Percentiles rank a stretch among this genome's conserved stretches.
These are phyloP conservation scores for Thalassiosira exigua DNA, from an alignment of 352 stramenopile species.

Conservation along the genomic window DNA sequence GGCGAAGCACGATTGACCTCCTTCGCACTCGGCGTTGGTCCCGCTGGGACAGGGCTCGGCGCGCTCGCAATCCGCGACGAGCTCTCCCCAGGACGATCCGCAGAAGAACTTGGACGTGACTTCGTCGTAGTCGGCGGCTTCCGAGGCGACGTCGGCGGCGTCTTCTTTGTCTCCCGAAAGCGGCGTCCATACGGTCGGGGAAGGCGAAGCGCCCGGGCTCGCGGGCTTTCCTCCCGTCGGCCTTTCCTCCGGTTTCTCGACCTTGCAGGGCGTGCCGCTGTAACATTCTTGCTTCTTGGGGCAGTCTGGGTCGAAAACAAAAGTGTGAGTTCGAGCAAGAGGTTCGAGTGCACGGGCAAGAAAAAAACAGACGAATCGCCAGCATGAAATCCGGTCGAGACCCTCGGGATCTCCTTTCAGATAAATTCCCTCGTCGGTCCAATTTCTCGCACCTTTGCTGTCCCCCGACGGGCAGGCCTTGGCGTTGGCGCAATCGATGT, in stretches of 20 bases:
- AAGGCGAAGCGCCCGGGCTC: conserved; percentile 13
- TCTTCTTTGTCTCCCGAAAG: conserved; percentile 24
- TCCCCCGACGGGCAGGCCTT: conserved; percentile 56
- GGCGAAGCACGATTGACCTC: conserved; percentile 75
- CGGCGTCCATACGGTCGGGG: conserved; percentile 38
- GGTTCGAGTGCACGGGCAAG: no score
- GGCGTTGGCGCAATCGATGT: conserved; percentile 63
- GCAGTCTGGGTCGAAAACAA: no score
- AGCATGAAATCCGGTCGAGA: no score
- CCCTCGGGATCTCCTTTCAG: no score
- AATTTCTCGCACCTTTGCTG: conserved; percentile 42
- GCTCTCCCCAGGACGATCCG: conserved; percentile 71
- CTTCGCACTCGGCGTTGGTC: conserved; percentile 69
- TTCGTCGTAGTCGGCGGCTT: conserved; percentile 24
- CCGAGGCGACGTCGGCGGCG: background rate
- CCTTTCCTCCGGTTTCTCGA: conserved; percentile 14
- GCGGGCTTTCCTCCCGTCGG: conserved; percentile 14
- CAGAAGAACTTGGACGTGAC: conserved; percentile 80
- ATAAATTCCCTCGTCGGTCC: no score
- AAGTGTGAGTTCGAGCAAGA: no score
- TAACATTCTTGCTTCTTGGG: conserved; percentile 61
- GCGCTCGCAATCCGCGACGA: conserved; percentile 66
- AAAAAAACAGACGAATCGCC: no score
- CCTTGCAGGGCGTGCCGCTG: conserved; percentile 48
- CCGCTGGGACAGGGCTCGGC: conserved; percentile 75